Percentiles rank a stretch among this genome's conserved stretches.
phyloP scores from a whole-genome alignment of 495 filamentous ascomycete genomes.

The Penicillium pulvis region DNA sequence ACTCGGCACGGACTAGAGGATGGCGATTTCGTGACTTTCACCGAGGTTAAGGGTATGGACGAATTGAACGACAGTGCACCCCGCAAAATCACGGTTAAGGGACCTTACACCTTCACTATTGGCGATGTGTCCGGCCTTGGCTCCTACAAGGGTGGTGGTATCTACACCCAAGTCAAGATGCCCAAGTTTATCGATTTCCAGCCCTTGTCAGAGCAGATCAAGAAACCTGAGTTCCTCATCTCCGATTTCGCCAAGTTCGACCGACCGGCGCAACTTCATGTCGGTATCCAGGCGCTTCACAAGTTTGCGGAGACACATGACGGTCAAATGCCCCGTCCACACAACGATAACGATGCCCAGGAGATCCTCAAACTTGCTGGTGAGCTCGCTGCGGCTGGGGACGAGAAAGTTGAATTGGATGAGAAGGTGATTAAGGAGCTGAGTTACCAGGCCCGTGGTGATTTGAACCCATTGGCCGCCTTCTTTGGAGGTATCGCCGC shows the following conservation, averaged over 20 bases:
- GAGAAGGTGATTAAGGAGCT: constrained; percentile 92
- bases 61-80: constrained; percentile 78
- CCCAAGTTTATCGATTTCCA: constrained; percentile 93
- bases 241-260: constrained; percentile 99
- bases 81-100: constrained; percentile 89
- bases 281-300: constrained; percentile 91
- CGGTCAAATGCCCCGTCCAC: constrained; percentile 74
- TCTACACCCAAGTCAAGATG: constrained; percentile 97
- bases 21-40: constrained; percentile 94
- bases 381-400: constrained; percentile 60
- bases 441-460: constrained; percentile 92
- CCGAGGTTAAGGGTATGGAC: constrained; percentile 92
- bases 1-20: constrained; percentile 94
- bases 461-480: constrained; percentile 88
- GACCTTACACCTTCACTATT: constrained; percentile 95
- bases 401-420: constrained; percentile 81
- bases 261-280: constrained; percentile 84
- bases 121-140: constrained; percentile 88
- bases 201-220: constrained; percentile 69
- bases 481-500: constrained; percentile 95
- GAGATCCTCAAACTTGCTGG: constrained; percentile 74
- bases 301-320: constrained; percentile 70
- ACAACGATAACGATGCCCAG: constrained; percentile 80
- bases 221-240: constrained; percentile 83
- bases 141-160: constrained; percentile 80